These are phyloP conservation scores for Jimgerdemannia flammicorona DNA, from an alignment of 192 early-diverging fungal species.

Conservation along the genomic window DNA sequence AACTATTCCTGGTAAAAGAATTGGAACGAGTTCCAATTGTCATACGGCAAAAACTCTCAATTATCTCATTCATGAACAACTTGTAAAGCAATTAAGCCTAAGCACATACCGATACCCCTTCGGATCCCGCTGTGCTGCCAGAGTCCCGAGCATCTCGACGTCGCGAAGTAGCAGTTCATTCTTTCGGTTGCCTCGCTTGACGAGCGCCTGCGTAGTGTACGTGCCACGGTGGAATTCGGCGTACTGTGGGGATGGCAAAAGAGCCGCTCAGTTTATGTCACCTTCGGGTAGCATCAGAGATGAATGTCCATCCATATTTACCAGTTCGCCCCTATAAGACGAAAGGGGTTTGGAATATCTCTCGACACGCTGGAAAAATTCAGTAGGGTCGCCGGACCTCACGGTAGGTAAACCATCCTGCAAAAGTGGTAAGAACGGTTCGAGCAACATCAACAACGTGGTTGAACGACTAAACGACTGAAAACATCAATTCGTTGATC, in stretches of 20 bases:
- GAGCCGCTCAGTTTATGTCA: not conserved
- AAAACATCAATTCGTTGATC: not conserved
- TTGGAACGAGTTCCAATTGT: too few relatives aligned
- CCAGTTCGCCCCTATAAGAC: constrained; percentile 93
- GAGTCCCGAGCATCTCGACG: constrained; percentile 69
- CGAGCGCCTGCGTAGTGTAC: constrained; percentile 88
- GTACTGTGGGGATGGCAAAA: constrained; percentile 46
- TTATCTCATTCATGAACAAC: too few relatives aligned
- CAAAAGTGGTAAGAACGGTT: not conserved
- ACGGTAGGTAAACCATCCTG: constrained; percentile 74
- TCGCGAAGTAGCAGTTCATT: constrained; percentile 83
- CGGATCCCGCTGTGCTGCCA: constrained; percentile 31
- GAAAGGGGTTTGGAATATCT: constrained; percentile 62
- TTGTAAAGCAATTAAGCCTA: too few relatives aligned
- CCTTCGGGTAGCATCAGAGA: not conserved
- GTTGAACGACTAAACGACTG: too few relatives aligned
- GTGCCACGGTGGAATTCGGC: constrained; percentile 98
- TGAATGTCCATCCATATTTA: constrained; percentile 20
- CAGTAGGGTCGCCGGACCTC: constrained; percentile 68
- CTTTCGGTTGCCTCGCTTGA: constrained; percentile 84
- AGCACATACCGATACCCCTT: constrained; percentile 12
- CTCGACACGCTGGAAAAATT: constrained; percentile 85
- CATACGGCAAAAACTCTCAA: too few relatives aligned
- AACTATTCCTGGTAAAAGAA: not conserved
- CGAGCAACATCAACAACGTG: too few relatives aligned